Conservation (phyloP, 805 yeast species). For the Wickerhamiella allomyrinae region DNA sequence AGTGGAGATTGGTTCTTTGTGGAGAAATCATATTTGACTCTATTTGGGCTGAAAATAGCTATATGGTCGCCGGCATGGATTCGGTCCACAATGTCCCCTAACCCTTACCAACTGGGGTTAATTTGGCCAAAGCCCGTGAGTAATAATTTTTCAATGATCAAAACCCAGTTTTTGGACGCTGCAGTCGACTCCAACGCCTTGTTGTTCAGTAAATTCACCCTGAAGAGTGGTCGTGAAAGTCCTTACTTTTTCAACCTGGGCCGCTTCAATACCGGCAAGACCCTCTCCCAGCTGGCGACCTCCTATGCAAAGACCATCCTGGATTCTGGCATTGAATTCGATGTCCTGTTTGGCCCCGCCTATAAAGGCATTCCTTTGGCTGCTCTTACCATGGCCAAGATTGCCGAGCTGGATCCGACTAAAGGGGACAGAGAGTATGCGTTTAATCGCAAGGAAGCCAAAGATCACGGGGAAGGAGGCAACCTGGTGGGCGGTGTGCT, state of each 20-base stretch:
- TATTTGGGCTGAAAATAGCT: no score
- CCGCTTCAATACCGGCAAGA: conserved; percentile 67
- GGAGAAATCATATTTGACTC: no score
- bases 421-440: conserved; percentile 66
- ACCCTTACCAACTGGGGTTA: no score
- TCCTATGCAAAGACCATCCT: conserved; percentile 85
- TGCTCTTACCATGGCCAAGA: conserved; percentile 80
- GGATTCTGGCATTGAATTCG: conserved; percentile 68
- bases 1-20: no score
- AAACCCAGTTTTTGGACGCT: conserved; percentile 59
- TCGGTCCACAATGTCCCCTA: no score
- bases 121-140: no score
- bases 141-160: no score
- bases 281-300: conserved; percentile 65
- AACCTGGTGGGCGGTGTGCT: conserved; percentile 74
- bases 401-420: conserved; percentile 67
- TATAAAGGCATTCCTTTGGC: conserved; percentile 95
- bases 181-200: conserved; percentile 75
- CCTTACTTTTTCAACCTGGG: conserved; percentile 95
- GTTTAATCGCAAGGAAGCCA: conserved; percentile 79
- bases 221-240: conserved; percentile 85
- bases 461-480: conserved; percentile 98
- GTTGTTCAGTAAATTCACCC: conserved; percentile 75
- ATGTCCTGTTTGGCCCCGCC: conserved; percentile 91
- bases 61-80: no score